Conservation (phyloP, 768 basidiomycete genomes). For the Chalciporus pseudorubinellus region DNA sequence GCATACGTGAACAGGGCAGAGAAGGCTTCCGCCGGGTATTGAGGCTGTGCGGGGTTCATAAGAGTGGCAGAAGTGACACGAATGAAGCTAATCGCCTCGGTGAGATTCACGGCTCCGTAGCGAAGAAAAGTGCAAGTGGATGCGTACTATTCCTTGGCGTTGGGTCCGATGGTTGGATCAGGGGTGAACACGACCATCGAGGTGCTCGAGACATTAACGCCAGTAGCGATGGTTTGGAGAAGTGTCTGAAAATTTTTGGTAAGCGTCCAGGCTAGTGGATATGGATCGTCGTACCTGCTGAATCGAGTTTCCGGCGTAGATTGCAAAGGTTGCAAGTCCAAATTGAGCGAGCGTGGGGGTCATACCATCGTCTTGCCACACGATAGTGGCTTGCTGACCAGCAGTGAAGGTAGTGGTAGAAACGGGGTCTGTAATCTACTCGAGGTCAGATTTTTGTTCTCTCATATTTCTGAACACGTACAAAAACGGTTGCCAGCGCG, state of each 20-base stretch:
- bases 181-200: slow-evolving; percentile 51
- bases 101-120: not conserved
- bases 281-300: slow-evolving; percentile 49
- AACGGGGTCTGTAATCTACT: slow-evolving; percentile 59
- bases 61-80: slow-evolving; percentile 61
- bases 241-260: slow-evolving; percentile 41
- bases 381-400: slow-evolving; percentile 48
- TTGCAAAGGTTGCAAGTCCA: slow-evolving; percentile 49
- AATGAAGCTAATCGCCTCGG: slow-evolving; percentile 56
- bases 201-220: slow-evolving; percentile 51
- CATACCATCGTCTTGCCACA: slow-evolving; percentile 57
- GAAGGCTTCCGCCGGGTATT: slow-evolving; percentile 67
- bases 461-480: slow-evolving; percentile 31
- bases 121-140: not conserved
- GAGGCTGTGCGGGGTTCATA: slow-evolving; percentile 50
- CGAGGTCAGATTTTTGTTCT: slow-evolving; percentile 4
- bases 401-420: slow-evolving; percentile 44
- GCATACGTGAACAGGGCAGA: slow-evolving; percentile 75
- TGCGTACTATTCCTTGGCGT: slow-evolving; percentile 54
- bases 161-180: slow-evolving; percentile 50
- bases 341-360: slow-evolving; percentile 50
- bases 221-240: slow-evolving; percentile 50
- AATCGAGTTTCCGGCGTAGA: slow-evolving; percentile 61
- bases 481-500: slow-evolving; percentile 56
- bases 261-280: not conserved